Base-by-base conservation (phyloP, 2,329 filamentous ascomycete species). In the Mariannaea sp. region DNA sequence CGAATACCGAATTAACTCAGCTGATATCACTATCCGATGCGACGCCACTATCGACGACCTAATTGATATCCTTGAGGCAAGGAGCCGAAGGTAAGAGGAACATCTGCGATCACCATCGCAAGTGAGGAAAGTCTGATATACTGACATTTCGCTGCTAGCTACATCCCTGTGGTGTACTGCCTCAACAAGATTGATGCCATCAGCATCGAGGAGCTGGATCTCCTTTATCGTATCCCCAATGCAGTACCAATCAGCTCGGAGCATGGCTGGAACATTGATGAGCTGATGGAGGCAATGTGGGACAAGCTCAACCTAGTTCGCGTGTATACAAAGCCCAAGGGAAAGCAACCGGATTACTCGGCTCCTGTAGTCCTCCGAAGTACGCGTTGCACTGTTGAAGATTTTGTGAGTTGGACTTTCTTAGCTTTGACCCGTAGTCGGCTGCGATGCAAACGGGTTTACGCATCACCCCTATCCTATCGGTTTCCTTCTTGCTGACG, bases 131-230 rank as follows among this genome's bases (percentile, higher is more conserved):
- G 12, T 20, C 14, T 14, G 17, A 33, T 38, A 48, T 54, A 53
- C 56, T 64, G 54, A 65, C 57, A 19, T 13, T 30, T 19, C 29
- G 33, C 43, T 36, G 19, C n/a, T 29, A 92, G 90, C 71, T 99
- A 99, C 72, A 97, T 99, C 61, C 94, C 94, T n/a, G 94, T 97
- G 60, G 90, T 99, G 49, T 99, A 99, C 76, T 94, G 95, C 35
- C 82, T 99, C 67, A 99, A 99, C 83, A 99, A 99, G 80, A 99
- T 99, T 65, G 94, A 99, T 75, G 86, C 92, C 49, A 97, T 99
- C 71, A 93, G 90, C 45, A 97, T 99, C 65, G 93, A 99, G 75
- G 94, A 99, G 75, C 81, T 99, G 57, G 94, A 99, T 74, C 78
- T 99, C 56, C 81, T 99, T 22, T 97, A 99, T 76, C 87, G 93